Evolutionary conservation across 1,139 yeast genomes (phyloP).

Genomic region (Suzukiozyma palmioleophila): DNA sequence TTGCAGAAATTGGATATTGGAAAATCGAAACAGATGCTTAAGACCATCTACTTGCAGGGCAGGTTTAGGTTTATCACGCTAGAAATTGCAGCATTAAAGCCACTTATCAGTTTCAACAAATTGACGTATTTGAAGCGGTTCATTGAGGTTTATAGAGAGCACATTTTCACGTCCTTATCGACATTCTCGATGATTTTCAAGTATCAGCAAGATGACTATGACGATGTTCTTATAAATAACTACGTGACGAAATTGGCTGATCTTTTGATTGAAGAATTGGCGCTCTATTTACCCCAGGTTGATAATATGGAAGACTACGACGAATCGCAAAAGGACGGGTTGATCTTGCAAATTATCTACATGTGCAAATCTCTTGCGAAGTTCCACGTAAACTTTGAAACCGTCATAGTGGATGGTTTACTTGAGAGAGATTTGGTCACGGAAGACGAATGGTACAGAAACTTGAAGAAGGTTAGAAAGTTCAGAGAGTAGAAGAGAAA

Average conservation of each 20-base stretch:
- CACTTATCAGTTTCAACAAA: conserved; percentile 46
- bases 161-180: conserved; percentile 67
- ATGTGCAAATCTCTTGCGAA: conserved; percentile 72
- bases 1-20: conserved; percentile 55
- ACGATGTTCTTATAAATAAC: conserved; percentile 25
- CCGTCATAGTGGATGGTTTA: conserved; percentile 37
- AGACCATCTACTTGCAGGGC: conserved; percentile 48
- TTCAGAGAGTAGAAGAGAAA: conserved; percentile 18
- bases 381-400: conserved; percentile 64
- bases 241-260: conserved; percentile 31
- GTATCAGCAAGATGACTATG: conserved; percentile 18
- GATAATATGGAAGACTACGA: conserved; percentile 10
- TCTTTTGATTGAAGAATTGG: conserved; percentile 24
- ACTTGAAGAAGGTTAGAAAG: conserved; percentile 33
- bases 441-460: conserved; percentile 35
- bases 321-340: conserved; percentile 46
- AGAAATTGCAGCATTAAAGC: conserved; percentile 56
- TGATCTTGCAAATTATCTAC: conserved; percentile 69
- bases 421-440: conserved; percentile 16
- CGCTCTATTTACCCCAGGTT: conserved; percentile 22
- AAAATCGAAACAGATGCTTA: conserved; percentile 20
- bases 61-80: conserved; percentile 55
- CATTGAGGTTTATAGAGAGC: conserved; percentile 81
- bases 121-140: conserved; percentile 73
- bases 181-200: conserved; percentile 62